Base-by-base conservation (phyloP, 2,329 filamentous ascomycete genomes). In the Calycina herbarum region DNA sequence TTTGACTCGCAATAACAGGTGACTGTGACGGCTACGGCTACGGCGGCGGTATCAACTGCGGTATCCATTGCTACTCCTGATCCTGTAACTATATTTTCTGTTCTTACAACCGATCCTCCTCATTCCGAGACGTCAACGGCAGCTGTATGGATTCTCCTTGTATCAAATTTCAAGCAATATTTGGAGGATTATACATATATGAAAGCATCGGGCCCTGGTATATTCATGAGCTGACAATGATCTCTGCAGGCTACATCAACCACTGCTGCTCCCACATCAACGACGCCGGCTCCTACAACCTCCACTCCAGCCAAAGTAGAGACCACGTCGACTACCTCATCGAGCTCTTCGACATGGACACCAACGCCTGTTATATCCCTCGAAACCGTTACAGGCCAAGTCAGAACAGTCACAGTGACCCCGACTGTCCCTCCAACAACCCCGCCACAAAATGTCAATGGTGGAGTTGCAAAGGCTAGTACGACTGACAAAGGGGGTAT, bases 361-460 rank as follows among this genome's bases (percentile, higher is more conserved):
- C 72, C 77, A 24, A 77, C 75, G 10, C 79, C 77, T 8, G 75
- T 74, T 20, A 71, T 72, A 13, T 78, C 77, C 7, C 71, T 85
- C 2, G 78, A 82, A 71, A 89, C 86, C 0, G 80, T 88, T 10
- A 88, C 85, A 10, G 85, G 85, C 20, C 81, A 77, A 5, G 77
- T 86, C 27, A 81, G 79, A 65, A 88, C 85, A 1, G 81, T 89
- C 2, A 86, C 83, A 1, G 79, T 85, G 17, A 79, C 79, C 6
- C 83, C 85, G 0, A 81, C 81, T 0, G 68, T 71, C 33, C 73
- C 73, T 40, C 71, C 74, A 2, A 73, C 70, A 57, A 64, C 73
- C 20, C 4, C 48, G 3, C 24, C 24, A 54, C 64, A 7, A 63
- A 68, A 57, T 27, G 27, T 64, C 15, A 63, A 59, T 11, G 62